phyloP scores from a whole-genome alignment of 1,284 basidiomycete genomes.

The Bondarzewia mesenterica region DNA sequence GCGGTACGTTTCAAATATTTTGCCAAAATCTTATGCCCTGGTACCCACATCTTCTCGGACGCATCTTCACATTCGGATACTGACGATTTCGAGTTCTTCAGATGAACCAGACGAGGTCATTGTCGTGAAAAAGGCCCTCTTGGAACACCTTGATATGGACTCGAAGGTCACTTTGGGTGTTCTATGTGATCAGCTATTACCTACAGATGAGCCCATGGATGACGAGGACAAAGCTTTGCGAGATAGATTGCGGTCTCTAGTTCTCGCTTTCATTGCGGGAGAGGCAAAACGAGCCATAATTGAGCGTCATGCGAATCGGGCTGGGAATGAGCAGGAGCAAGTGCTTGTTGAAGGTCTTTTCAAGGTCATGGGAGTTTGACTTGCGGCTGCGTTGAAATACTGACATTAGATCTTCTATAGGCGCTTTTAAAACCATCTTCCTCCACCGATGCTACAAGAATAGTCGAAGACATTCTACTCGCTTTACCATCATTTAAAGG shows the following conservation, averaged over 20 bases:
- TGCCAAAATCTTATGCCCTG: no score
- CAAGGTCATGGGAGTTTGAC: constrained; percentile 28
- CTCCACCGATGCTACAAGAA: constrained; percentile 32
- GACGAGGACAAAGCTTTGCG: constrained; percentile 53
- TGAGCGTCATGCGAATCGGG: constrained; percentile 32
- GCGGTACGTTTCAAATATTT: constrained; percentile 37
- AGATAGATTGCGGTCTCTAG: constrained; percentile 47
- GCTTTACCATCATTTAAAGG: constrained; percentile 37
- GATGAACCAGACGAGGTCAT: constrained; percentile 59
- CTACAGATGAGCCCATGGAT: constrained; percentile 39
- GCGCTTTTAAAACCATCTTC: constrained; percentile 37
- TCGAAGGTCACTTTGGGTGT: constrained; percentile 52
- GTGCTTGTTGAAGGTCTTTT: constrained; percentile 40
- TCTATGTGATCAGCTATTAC: constrained; percentile 57
- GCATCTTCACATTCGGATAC: background rate
- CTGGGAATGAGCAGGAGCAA: constrained; percentile 39
- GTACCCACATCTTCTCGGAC: no score
- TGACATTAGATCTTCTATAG: constrained; percentile 23
- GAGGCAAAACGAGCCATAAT: constrained; percentile 43
- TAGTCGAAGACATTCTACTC: constrained; percentile 46
- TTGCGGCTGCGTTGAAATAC: background rate
- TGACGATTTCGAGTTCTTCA: constrained; percentile 16
- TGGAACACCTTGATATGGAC: constrained; percentile 58
- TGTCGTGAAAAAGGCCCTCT: constrained; percentile 51
- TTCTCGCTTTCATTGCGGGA: constrained; percentile 48